Evolutionary conservation across 306 rosid genomes (phyloP), one percentile per base, ranked within the genome.

Genomic region (Delonix regia): DNA sequence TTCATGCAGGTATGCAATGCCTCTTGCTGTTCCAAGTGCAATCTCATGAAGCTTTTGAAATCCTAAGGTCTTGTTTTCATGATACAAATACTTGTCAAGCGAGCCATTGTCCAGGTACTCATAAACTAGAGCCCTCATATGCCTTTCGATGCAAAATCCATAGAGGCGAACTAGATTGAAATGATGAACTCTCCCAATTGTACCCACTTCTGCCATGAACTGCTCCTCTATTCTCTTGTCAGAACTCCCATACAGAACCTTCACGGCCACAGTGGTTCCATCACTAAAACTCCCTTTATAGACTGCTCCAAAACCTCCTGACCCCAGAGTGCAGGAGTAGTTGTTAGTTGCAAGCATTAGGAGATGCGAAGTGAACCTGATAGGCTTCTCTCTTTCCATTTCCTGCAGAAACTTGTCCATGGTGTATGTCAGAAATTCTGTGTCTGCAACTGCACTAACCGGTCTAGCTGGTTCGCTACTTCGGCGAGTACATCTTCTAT

Each of bases 121-220:
- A 48, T 76, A 84, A 18, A 84, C 85, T 15, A 84, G 79, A 1
- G 87, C 87, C 25, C 57, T 73, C 30, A 64, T 60, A 10, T 71
- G 5, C 24, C 36, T 74, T 47, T 80, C 87, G 38, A 80, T 41
- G 42, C 88, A 75, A 38, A 85, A 85, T 11, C 84, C 84, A 56
- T 53, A 71, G 12, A 85, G 84, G 14, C 80, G 80, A n/a, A 85
- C 86, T 14, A 85, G 62, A 68, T 82, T 85, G 22, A 85, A 82
- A 65, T 85, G 88, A 64, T 74, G 81, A 60, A 76, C 30, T 81
- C 78, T 72, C 5, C 82, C 82, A 19, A 84, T 80, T 5, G 84
- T 76, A 39, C 88, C 51, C n/a, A 81, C 88, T 75, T 85, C 85
- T 19, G 81, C 86, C 86, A 74, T 85, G 67, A 85, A 85, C 59